phyloP scores from a whole-genome alignment of 2,329 filamentous ascomycete species.

The Alternaria dauci region DNA sequence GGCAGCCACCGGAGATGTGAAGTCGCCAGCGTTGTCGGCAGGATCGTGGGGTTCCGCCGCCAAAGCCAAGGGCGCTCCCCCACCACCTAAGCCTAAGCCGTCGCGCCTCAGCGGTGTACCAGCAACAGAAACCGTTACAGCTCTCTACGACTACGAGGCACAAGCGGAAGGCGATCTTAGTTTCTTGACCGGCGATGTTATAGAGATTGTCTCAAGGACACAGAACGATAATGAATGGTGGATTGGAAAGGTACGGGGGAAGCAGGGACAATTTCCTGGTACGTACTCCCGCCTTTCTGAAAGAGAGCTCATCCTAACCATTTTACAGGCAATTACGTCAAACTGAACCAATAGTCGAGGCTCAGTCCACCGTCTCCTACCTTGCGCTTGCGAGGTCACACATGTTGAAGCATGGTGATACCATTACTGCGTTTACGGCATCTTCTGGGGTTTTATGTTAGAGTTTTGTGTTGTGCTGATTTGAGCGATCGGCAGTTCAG shows the following conservation, averaged over 20 bases:
- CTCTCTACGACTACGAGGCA: constrained; percentile 94
- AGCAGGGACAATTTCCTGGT: constrained; percentile 95
- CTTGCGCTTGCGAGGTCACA: constrained; percentile 17
- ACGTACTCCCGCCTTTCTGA: constrained; percentile 46
- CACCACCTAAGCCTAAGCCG: constrained; percentile 69
- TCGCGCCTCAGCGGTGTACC: constrained; percentile 72
- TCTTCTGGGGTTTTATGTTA: constrained; percentile 9
- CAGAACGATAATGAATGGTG: constrained; percentile 97
- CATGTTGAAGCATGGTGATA: constrained; percentile 17
- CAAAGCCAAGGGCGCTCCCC: constrained; percentile 59
- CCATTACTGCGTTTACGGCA: constrained; percentile 3
- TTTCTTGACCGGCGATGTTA: constrained; percentile 86
- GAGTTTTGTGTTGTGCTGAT: constrained; percentile 2
- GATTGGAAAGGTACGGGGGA: constrained; percentile 80
- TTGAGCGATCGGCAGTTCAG: constrained; percentile 4
- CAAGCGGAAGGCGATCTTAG: constrained; percentile 94
- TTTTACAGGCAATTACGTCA: constrained; percentile 53
- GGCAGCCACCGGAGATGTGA: constrained; percentile 23
- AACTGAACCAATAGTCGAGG: constrained; percentile 43
- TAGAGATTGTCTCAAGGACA: constrained; percentile 86
- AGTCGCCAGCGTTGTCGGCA: constrained; percentile 43
- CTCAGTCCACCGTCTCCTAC: constrained; percentile 3
- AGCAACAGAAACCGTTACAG: constrained; percentile 80
- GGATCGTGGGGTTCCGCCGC: constrained; percentile 55
- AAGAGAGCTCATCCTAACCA: constrained; percentile 32